Evolutionary conservation across 225 moss, liverwort and hornwort genomes (phyloP), one percentile per base, ranked within the genome.

Genomic region (Rhytidiadelphus loreus): DNA sequence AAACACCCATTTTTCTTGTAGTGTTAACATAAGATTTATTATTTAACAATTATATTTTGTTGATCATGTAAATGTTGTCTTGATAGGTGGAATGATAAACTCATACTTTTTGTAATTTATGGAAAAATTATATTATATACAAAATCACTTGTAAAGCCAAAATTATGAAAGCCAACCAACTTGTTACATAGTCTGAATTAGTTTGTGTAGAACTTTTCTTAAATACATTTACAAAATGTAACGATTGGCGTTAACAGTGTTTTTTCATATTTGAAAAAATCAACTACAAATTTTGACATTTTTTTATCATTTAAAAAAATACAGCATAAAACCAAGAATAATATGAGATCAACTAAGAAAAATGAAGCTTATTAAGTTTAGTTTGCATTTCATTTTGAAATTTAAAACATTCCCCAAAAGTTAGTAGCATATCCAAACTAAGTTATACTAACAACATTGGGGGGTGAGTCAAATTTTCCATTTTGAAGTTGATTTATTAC

Each of bases 191-290:
- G 15, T 44, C 44, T 25, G 3, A 44, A 44, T 16, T 28, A 29
- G 25, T 44, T 16, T 44, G 0, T 5, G 35, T 3, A 23, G 23
- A 0, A n/a, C n/a, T 52, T 22, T 52, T 22, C 8, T 33, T 4
- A 19, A 30, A 13, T 0, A 33, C 75, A 33, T 7, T 21, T 0
- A 33, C 7, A 50, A 50, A 75, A 50, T 50, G 8, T 32, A 21
- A 7, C 20, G 0, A 20, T 21, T 29, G 33, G 5, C 50, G 2
- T 33, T 6, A 0, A 1, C 13, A 50, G 33, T 13, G 0, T 33
- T 12, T 50, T 7, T 33, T 75, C 8, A 8, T 32, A 1, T 13
- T 50, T 48, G 3, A 1, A 50, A 32, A 32, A 74, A 74, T 12
- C 3, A 73, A 73, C 73, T 29, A 52, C 7, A 33, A 33, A 13